These are phyloP conservation scores for Alternaria postmessia DNA, from an alignment of 2,329 filamentous ascomycete genomes.

Conservation along the genomic window DNA sequence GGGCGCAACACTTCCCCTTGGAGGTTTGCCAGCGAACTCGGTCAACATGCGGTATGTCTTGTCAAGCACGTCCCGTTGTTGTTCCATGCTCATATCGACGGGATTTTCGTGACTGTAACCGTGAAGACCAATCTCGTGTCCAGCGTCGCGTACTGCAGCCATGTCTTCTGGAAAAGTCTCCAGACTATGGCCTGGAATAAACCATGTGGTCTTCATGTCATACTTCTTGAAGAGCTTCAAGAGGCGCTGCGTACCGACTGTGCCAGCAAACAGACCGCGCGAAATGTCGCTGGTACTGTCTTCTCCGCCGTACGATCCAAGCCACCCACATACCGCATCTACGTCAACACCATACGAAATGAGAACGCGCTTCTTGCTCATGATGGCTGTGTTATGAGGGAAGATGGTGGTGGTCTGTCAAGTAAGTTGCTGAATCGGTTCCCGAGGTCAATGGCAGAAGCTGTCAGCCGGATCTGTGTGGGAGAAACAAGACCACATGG, in stretches of 20 bases:
- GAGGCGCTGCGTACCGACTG: constrained; percentile 70
- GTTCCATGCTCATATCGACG: constrained; percentile 72
- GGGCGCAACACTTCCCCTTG: constrained; percentile 75
- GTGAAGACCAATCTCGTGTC: constrained; percentile 72
- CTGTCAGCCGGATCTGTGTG: background rate
- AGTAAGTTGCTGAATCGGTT: background rate
- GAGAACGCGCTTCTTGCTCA: constrained; percentile 62
- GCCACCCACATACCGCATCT: constrained; percentile 72
- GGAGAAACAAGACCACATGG: background rate
- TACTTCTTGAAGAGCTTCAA: constrained; percentile 77
- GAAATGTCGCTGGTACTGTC: constrained; percentile 76
- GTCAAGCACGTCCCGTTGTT: constrained; percentile 76
- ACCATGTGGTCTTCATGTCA: constrained; percentile 73
- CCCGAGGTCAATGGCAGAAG: background rate
- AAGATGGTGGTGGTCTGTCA: background rate
- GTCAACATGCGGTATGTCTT: constrained; percentile 77
- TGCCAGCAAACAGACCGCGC: constrained; percentile 74
- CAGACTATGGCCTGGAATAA: constrained; percentile 67
- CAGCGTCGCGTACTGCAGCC: constrained; percentile 63
- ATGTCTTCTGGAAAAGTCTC: constrained; percentile 73
- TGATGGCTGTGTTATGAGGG: constrained; percentile 20
- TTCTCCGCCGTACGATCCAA: constrained; percentile 76
- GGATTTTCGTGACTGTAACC: constrained; percentile 77
- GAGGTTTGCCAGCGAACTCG: constrained; percentile 73
- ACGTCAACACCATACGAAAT: constrained; percentile 76